These are phyloP conservation scores for Passiflora organensis DNA, from an alignment of 345 rosid species.

Conservation along the genomic window DNA sequence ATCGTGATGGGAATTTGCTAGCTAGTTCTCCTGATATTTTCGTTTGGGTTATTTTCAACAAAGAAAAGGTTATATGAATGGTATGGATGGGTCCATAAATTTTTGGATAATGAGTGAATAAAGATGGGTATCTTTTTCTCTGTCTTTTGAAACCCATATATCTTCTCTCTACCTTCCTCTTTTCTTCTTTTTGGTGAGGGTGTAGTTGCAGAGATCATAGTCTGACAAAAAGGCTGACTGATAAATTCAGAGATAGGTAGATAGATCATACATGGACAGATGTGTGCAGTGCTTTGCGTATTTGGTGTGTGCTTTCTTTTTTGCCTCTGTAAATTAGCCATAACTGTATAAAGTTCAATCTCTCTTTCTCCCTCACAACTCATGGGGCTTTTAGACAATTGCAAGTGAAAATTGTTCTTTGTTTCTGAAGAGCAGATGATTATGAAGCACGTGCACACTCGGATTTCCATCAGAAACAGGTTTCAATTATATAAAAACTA, in stretches of 20 bases:
- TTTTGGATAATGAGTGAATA: constrained; percentile 36
- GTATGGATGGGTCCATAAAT: not conserved
- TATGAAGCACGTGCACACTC: constrained; percentile 71
- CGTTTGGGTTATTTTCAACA: not conserved
- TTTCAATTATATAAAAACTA: constrained; percentile 42
- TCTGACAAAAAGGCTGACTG: constrained; percentile 41
- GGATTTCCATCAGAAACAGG: constrained; percentile 62
- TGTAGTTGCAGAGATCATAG: constrained; percentile 57
- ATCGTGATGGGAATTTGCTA: not conserved
- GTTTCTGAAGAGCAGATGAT: constrained; percentile 48
- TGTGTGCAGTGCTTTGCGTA: constrained; percentile 9
- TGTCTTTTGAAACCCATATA: constrained; percentile 27
- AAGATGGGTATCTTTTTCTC: constrained; percentile 49
- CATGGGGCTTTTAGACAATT: constrained; percentile 20
- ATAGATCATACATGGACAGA: constrained; percentile 15
- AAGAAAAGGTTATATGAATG: too few relatives aligned
- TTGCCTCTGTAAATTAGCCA: constrained; percentile 3
- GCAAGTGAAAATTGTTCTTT: constrained; percentile 18
- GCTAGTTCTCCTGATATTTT: not conserved
- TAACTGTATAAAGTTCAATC: constrained; percentile 2
- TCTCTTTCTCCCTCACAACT: constrained; percentile 13
- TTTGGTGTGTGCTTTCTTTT: not conserved
- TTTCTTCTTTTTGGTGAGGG: constrained; percentile 30
- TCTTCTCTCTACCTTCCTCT: constrained; percentile 21
- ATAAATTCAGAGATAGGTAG: not conserved